A percentile compares a stretch with the other conserved stretches of the same genome.
These are phyloP conservation scores for Curvularia spicifera DNA, from an alignment of 2,329 filamentous ascomycete species.

Conservation along the genomic window DNA sequence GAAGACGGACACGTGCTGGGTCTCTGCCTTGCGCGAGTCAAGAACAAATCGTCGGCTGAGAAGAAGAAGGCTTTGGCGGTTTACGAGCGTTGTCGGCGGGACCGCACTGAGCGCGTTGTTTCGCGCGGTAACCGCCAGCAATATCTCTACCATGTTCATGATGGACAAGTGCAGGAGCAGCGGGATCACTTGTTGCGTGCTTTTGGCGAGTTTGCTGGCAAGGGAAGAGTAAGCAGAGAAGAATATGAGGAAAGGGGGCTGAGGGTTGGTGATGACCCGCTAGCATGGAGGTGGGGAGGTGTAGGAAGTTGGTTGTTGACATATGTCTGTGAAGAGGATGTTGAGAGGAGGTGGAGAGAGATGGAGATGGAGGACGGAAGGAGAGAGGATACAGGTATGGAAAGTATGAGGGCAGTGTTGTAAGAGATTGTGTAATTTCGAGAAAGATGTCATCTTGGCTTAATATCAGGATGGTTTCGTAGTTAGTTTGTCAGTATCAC, in stretches of 20 bases:
- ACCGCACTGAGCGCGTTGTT: slow-evolving; percentile 66
- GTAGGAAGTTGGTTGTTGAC: slow-evolving; percentile 46
- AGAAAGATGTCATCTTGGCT: not conserved
- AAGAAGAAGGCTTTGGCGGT: slow-evolving; percentile 51
- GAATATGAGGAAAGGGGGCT: slow-evolving; percentile 31
- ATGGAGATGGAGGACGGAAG: slow-evolving; percentile 28
- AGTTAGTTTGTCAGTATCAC: not conserved
- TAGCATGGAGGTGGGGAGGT: slow-evolving; percentile 49
- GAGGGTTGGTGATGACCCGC: slow-evolving; percentile 38
- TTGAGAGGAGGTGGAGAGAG: slow-evolving; percentile 39
- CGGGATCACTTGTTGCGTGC: slow-evolving; percentile 52
- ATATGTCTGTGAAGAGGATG: slow-evolving; percentile 45
- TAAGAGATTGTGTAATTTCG: slow-evolving; percentile 3
- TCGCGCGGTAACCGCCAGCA: slow-evolving; percentile 66
- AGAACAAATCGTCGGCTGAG: slow-evolving; percentile 46
- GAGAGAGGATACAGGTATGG: not conserved
- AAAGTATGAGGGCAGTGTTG: slow-evolving; percentile 29
- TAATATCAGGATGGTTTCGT: not conserved
- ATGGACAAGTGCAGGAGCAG: slow-evolving; percentile 63
- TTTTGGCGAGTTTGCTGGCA: slow-evolving; percentile 41
- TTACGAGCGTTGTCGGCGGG: slow-evolving; percentile 65
- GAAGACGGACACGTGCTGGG: slow-evolving; percentile 67
- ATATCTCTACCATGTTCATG: slow-evolving; percentile 66
- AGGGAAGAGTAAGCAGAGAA: slow-evolving; percentile 26
- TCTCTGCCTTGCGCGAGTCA: slow-evolving; percentile 59